A percentile compares a stretch with the other conserved stretches of the same genome.
Evolutionary conservation across 148 eudicot genomes (phyloP).

Genomic region (Cornus suecica): DNA sequence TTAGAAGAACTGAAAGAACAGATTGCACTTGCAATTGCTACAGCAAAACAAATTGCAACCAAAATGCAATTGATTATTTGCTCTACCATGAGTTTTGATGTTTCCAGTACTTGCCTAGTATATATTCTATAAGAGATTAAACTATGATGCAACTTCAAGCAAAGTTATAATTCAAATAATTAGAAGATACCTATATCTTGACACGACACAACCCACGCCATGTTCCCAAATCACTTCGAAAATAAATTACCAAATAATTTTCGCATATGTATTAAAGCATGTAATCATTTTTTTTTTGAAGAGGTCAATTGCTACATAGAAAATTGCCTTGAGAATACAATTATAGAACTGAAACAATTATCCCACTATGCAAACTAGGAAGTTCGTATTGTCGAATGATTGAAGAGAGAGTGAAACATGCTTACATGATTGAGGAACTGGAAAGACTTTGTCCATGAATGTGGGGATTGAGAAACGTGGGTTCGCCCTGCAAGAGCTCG

Average conservation of each 20-base stretch:
- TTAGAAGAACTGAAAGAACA: neutral
- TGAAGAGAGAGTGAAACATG: conserved; percentile 18
- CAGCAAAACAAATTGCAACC: neutral
- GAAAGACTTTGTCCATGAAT: conserved; percentile 47
- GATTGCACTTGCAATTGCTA: neutral
- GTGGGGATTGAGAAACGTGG: conserved; percentile 43
- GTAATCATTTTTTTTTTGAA: neutral
- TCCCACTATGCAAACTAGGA: neutral
- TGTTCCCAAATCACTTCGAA: neutral
- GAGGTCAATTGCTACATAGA: neutral
- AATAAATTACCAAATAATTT: neutral
- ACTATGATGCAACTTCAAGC: neutral
- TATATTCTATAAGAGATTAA: neutral
- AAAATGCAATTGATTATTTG: neutral
- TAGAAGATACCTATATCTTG: no score
- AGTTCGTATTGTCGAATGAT: neutral
- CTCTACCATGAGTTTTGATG: neutral
- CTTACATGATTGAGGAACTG: conserved; percentile 45
- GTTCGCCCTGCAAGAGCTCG: conserved; percentile 56
- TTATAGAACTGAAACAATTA: neutral
- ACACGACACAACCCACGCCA: neutral
- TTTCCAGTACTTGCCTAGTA: neutral
- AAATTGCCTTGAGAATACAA: neutral
- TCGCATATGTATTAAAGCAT: neutral
- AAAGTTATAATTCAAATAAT: no score